Percentiles rank a stretch among this genome's conserved stretches.
Evolutionary conservation across 805 yeast genomes (phyloP).

Genomic region (Sporopachydermia lactativora): DNA sequence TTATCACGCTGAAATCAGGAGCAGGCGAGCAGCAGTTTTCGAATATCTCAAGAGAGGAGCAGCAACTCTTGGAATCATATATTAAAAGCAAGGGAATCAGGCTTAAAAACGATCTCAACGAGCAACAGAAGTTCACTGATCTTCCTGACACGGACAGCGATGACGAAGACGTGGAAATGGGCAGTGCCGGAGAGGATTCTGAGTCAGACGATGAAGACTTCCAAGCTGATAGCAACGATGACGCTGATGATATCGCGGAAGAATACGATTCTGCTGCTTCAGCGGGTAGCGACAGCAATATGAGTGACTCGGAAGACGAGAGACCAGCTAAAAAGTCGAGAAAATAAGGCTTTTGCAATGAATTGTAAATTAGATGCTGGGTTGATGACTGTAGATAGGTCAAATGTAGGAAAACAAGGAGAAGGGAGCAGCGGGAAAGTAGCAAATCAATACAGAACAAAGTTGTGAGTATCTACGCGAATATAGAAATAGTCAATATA

Average conservation of each 20-base stretch:
- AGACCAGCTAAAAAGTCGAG: neutral
- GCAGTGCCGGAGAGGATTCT: conserved; percentile 67
- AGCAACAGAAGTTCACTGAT: conserved; percentile 65
- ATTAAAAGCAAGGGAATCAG: conserved; percentile 63
- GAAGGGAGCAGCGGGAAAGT: no score
- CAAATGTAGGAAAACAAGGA: no score
- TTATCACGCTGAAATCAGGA: conserved; percentile 53
- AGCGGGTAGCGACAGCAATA: conserved; percentile 9
- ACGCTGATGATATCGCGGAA: conserved; percentile 68
- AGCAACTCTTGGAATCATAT: conserved; percentile 59
- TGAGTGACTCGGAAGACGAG: conserved; percentile 16
- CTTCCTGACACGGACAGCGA: conserved; percentile 31
- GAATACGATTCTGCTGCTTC: conserved; percentile 65
- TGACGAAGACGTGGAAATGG: conserved; percentile 37
- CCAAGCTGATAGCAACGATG: conserved; percentile 36
- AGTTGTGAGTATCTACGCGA: no score
- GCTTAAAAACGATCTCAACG: conserved; percentile 80
- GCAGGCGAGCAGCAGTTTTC: conserved; percentile 71
- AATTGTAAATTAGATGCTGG: neutral
- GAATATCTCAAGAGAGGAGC: conserved; percentile 83
- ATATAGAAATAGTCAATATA: no score
- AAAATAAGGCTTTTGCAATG: neutral
- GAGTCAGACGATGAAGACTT: conserved; percentile 84
- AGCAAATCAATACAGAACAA: no score
- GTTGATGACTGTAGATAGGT: neutral